Evolutionary conservation across 257 asterid genomes (phyloP), one percentile per base, ranked within the genome.

Genomic region (Solanum peruvianum): DNA sequence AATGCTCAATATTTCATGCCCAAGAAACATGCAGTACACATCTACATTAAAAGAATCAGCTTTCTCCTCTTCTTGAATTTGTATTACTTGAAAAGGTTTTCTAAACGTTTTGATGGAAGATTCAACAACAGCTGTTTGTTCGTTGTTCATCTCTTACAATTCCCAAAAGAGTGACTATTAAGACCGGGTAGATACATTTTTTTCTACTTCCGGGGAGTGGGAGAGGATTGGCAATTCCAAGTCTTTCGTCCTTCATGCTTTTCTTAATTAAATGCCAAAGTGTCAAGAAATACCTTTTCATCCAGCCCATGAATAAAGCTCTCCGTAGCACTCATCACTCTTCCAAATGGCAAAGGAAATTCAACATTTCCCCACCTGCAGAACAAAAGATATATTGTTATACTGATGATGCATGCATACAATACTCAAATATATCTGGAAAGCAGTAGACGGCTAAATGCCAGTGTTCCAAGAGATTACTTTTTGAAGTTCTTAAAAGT

Each of bases 401-500:
- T n/a, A 4, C 21, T 45, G 71, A 25, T 27, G 42, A 78, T 45
- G n/a, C 20, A n/a, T 45, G 93, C 91, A 89, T 37, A 72, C 16
- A 11, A 91, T 92, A 89, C 94, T 91, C 87, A 93, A 21, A 98
- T 1, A 97, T 90, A 88, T 97, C 90, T 1, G 25, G 29, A 72
- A 72, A 37, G 8, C 29, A 72, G 49, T 35, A 72, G 47, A 35
- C n/a, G 15, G 25, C 49, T 37, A 72, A 35, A 72, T 72, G 81
- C 45, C 16, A 72, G 16, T 39, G 49, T 72, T 2, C 47, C 80
- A 72, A 72, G 66, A 56, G 66, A 56, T 85, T 94, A 96, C 99
- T 92, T 96, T 88, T 96, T 96, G 94, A 95, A 95, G 94, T 96
- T 96, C 94, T 96, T 96, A 88, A 96, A 96, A 88, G 98, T 92